Conservation (phyloP, 192 early-diverging fungal genomes). For the Rhizophagus prolifer region DNA sequence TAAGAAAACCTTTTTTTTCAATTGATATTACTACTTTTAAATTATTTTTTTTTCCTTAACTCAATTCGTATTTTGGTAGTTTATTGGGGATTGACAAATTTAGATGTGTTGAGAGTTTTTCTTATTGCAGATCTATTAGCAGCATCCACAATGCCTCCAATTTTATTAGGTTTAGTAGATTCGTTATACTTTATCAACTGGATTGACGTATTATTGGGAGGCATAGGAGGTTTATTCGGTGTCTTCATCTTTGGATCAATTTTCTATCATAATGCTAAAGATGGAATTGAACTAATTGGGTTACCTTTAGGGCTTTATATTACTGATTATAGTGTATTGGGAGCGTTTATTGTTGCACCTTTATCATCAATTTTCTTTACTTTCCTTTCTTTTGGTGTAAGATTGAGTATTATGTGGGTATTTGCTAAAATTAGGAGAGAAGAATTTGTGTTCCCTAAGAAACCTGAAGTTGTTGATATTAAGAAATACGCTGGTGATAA, state of each 20-base stretch:
- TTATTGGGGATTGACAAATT: constrained; percentile 43
- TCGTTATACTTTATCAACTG: constrained; percentile 48
- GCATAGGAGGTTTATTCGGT: constrained; percentile 51
- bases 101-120: constrained; percentile 56
- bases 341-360: constrained; percentile 46
- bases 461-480: not conserved
- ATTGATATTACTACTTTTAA: not conserved
- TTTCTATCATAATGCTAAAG: constrained; percentile 48
- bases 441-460: not conserved
- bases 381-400: not conserved
- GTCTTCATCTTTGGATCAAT: constrained; percentile 53
- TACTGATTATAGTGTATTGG: constrained; percentile 53
- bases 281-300: constrained; percentile 47
- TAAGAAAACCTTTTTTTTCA: constrained; percentile 1
- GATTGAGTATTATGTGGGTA: not conserved
- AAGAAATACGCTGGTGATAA: not conserved
- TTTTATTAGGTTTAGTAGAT: constrained; percentile 45
- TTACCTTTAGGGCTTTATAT: constrained; percentile 51
- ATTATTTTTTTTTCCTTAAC: constrained; percentile 2
- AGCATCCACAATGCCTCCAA: constrained; percentile 49
- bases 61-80: constrained; percentile 19
- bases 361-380: constrained; percentile 13
- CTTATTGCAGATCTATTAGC: constrained; percentile 57
- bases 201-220: constrained; percentile 50
- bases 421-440: not conserved